Evolutionary conservation across 345 rosid genomes (phyloP).

Genomic region (Sisymbrium altissimum): DNA sequence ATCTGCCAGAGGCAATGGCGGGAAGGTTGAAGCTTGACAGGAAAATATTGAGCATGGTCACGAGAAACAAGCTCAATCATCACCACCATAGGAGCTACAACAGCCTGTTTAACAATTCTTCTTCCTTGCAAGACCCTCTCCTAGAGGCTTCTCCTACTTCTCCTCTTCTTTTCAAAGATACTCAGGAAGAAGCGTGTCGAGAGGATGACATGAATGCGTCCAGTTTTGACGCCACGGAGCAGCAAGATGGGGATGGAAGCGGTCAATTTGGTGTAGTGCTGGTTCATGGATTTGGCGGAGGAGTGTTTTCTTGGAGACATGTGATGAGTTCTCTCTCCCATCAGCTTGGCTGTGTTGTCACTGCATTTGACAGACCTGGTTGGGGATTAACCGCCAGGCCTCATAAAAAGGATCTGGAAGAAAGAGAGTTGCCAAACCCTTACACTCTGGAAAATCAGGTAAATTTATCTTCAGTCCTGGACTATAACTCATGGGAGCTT

Average conservation of each 20-base stretch:
- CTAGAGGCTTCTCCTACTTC: slow-evolving; percentile 58
- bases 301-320: slow-evolving; percentile 98
- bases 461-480: background rate
- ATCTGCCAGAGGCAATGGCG: slow-evolving; percentile 43
- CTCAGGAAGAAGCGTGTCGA: slow-evolving; percentile 44
- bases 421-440: slow-evolving; percentile 69
- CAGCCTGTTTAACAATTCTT: slow-evolving; percentile 63
- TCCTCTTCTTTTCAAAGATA: slow-evolving; percentile 53
- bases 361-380: slow-evolving; percentile 96
- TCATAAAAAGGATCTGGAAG: slow-evolving; percentile 72
- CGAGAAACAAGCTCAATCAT: slow-evolving; percentile 52
- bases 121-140: slow-evolving; percentile 72
- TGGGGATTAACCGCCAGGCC: slow-evolving; percentile 94
- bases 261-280: slow-evolving; percentile 68
- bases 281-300: slow-evolving; percentile 98
- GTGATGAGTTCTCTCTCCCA: slow-evolving; percentile 71
- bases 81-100: slow-evolving; percentile 71
- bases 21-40: slow-evolving; percentile 70
- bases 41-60: slow-evolving; percentile 41
- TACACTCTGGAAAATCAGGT: slow-evolving; percentile 87
- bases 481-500: background rate
- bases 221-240: slow-evolving; percentile 36
- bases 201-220: slow-evolving; percentile 34
- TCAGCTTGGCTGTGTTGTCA: slow-evolving; percentile 75
- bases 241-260: slow-evolving; percentile 40